phyloP scores from a whole-genome alignment of 192 early-diverging fungal species.

The Coemansia sp. region DNA sequence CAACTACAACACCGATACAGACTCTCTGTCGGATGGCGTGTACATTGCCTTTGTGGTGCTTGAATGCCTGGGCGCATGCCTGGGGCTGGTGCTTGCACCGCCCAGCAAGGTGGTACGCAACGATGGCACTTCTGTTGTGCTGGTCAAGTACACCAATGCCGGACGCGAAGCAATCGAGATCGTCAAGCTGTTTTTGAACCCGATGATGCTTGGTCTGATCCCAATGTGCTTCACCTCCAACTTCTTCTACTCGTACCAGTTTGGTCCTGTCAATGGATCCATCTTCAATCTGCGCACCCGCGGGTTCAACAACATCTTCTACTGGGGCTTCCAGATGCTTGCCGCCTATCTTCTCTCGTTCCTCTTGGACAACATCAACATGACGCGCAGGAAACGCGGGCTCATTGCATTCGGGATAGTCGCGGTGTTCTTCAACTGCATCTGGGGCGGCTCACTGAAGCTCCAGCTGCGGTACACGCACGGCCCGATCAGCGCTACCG shows the following conservation, averaged over 20 bases:
- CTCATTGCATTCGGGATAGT: slow-evolving; percentile 55
- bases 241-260: slow-evolving; percentile 82
- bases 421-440: slow-evolving; percentile 48
- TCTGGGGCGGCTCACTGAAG: slow-evolving; percentile 64
- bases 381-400: slow-evolving; percentile 62
- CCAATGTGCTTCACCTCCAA: slow-evolving; percentile 74
- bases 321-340: slow-evolving; percentile 75
- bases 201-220: slow-evolving; percentile 63
- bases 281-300: slow-evolving; percentile 71
- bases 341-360: slow-evolving; percentile 66
- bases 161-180: slow-evolving; percentile 60
- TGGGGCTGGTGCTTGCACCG: slow-evolving; percentile 60
- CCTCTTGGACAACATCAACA: slow-evolving; percentile 62
- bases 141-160: slow-evolving; percentile 68
- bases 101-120: slow-evolving; percentile 62
- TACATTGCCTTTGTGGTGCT: slow-evolving; percentile 77
- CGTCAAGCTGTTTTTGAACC: slow-evolving; percentile 63
- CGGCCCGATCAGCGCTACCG: slow-evolving; percentile 18
- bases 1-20: slow-evolving; percentile 57
- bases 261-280: slow-evolving; percentile 62
- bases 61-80: slow-evolving; percentile 64
- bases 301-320: slow-evolving; percentile 71
- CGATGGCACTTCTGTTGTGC: slow-evolving; percentile 66
- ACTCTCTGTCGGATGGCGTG: slow-evolving; percentile 62
- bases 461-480: slow-evolving; percentile 60